Percentiles rank a stretch among this genome's conserved stretches.
Conservation (phyloP, 1,284 basidiomycete genomes). For the Ceratobasidium sp. region DNA sequence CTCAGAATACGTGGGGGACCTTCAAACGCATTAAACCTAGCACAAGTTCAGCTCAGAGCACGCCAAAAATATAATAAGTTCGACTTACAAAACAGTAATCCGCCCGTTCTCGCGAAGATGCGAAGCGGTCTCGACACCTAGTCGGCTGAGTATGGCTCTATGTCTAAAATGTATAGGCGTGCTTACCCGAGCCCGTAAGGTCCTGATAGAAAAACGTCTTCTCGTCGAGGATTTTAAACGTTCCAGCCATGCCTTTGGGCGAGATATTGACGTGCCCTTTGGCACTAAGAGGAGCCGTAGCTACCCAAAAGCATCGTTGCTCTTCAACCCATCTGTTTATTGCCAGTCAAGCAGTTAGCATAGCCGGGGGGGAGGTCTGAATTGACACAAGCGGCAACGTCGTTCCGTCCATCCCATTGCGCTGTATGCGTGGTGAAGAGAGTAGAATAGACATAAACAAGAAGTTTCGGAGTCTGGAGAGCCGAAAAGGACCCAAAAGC, state of each 20-base stretch:
- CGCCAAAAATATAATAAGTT: background rate
- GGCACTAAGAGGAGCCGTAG: conserved; percentile 63
- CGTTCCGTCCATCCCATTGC: too few relatives aligned
- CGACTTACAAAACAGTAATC: conserved; percentile 62
- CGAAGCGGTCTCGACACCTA: conserved; percentile 70
- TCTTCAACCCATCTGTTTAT: conserved; percentile 62
- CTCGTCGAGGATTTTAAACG: conserved; percentile 65
- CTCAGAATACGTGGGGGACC: conserved; percentile 66
- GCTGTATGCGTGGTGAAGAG: conserved; percentile 25
- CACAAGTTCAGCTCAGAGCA: background rate
- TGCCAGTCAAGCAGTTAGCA: background rate
- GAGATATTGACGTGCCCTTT: conserved; percentile 69
- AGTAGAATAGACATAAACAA: background rate
- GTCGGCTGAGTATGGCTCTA: background rate
- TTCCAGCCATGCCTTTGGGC: conserved; percentile 62
- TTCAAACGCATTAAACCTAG: conserved; percentile 66
- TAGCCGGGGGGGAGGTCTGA: background rate
- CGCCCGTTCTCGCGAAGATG: conserved; percentile 70
- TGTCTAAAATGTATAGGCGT: background rate
- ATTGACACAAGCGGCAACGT: background rate
- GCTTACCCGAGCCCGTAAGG: conserved; percentile 67
- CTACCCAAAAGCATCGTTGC: conserved; percentile 72
- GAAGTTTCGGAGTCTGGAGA: background rate
- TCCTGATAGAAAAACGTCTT: conserved; percentile 71
- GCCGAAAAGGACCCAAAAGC: background rate